Base-by-base conservation (phyloP, 2,329 filamentous ascomycete genomes). In the Aspergillus fumigatus region DNA sequence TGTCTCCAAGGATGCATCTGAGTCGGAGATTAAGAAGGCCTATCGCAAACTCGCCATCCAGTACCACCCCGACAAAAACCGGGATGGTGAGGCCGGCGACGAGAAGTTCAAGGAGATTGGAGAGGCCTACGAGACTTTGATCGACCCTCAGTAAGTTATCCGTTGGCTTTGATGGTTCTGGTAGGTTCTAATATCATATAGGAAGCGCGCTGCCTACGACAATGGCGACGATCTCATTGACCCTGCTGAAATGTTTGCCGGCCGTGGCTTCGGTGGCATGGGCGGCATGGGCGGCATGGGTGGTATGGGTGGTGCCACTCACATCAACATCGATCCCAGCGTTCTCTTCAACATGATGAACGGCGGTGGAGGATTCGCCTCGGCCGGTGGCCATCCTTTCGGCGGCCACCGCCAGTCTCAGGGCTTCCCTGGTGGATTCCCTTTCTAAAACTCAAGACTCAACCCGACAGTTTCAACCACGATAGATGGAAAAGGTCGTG, bases 21-120 rank as follows among this genome's bases (percentile, higher is more conserved):
- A 96, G 23, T 81, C 81, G 56, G 86, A 94, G 54, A 94, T 99
- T 80, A 99, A 97, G 83, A 93, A 92, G 79, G 94, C 93, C 1
- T 99, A 99, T 80, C 87, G 93, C 63, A 96, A 94, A 76, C 83
- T 96, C 70, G 94, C 94, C 55, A 93, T 99, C 65, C 82, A 92
- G 62, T 89, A 96, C 72, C 94, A 99, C 74, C 94, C 94, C 2
- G 94, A 99, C 79, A 99, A 99, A 85, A 99, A 97, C 77, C 90
- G 88, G 1, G 71, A 77, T 58, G 90, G 88, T 60, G 90, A 97
- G 67, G 83, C 86, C 57, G 82, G 85, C 52, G 94, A 94, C 60
- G 93, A 92, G 68, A 87, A 90, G 70, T 99, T 99, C 84, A 97
- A 99, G 84, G 94, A 99, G 72, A 89, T 97, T 72, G 90, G 92